These are phyloP conservation scores for Coprinopsis cinerea DNA, from an alignment of 768 basidiomycete species.

Conservation along the genomic window DNA sequence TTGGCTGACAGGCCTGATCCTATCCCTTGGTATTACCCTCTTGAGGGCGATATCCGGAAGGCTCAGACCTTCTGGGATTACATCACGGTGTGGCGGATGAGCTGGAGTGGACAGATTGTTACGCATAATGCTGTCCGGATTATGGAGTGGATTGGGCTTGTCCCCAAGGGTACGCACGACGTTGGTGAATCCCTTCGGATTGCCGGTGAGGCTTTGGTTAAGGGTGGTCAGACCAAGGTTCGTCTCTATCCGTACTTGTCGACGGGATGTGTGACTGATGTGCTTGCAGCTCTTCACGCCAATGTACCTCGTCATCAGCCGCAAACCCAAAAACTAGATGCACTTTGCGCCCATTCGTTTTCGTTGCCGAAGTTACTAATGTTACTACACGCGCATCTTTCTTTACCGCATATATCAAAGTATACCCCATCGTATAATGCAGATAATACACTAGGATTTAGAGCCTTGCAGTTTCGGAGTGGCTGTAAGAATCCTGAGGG, in stretches of 20 bases:
- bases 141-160: constrained; percentile 69
- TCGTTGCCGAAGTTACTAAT: too few species aligned
- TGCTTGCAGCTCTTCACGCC: constrained; percentile 72
- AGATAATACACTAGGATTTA: not conserved
- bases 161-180: constrained; percentile 90
- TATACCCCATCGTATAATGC: constrained; percentile 6
- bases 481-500: too few species aligned
- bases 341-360: too few species aligned
- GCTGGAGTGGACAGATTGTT: constrained; percentile 77
- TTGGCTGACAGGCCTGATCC: constrained; percentile 77
- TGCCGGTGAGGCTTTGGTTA: constrained; percentile 73
- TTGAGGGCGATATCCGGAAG: constrained; percentile 89
- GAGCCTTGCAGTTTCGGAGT: not conserved
- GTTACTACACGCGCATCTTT: too few species aligned
- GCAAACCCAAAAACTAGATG: constrained; percentile 47
- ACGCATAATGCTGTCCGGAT: constrained; percentile 75
- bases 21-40: constrained; percentile 92
- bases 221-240: constrained; percentile 84
- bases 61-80: constrained; percentile 94
- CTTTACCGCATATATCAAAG: constrained; percentile 6
- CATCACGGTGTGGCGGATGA: constrained; percentile 85
- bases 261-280: constrained; percentile 4
- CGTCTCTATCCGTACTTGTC: constrained; percentile 16
- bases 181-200: constrained; percentile 86
- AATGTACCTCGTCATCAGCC: constrained; percentile 69